Conservation (phyloP, 345 rosid species). For the rapeseed (Brassica napus) region Da-Ae NC_063444.1:11831501-11832000, state of each 20-base stretch:
- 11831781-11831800: constrained; percentile 35
- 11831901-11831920: constrained; percentile 18
- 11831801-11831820: constrained; percentile 33
- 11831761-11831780: constrained; percentile 27
- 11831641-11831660: constrained; percentile 31
- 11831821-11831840: constrained; percentile 27
- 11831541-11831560: constrained; percentile 48
- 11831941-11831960: constrained; percentile 32
- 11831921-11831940: constrained; percentile 25
- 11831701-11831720: constrained; percentile 20
- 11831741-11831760: constrained; percentile 37
- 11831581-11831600: background rate
- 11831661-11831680: constrained; percentile 25
- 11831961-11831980: constrained; percentile 1
- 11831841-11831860: constrained; percentile 22
- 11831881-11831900: constrained; percentile 36
- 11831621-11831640: constrained; percentile 25
- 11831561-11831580: background rate
- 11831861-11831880: constrained; percentile 21
- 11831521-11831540: constrained; percentile 74
- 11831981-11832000: background rate
- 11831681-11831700: constrained; percentile 24
- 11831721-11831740: constrained; percentile 25
- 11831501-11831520: constrained; percentile 81
- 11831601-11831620: background rate